Conservation (phyloP, 441 rosid genomes). For the Aleurites moluccanus region DNA sequence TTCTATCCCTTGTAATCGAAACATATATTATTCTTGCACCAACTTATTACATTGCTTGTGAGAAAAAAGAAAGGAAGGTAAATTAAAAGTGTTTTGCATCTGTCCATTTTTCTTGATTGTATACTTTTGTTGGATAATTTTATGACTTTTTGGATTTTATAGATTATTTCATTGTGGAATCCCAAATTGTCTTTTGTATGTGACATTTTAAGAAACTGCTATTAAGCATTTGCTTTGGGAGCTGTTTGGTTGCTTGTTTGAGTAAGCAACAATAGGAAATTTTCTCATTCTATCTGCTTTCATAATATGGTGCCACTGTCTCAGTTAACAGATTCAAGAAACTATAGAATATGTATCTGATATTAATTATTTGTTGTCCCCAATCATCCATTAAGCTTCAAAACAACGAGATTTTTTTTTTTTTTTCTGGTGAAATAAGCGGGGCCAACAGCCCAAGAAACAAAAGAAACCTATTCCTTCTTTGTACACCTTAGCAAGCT, state of each 20-base stretch:
- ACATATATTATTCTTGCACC: too few relatives aligned
- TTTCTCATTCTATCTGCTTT: not conserved
- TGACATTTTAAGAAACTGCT: constrained; percentile 82
- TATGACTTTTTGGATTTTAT: constrained; percentile 10
- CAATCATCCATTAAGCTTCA: constrained; percentile 49
- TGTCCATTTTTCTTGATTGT: not conserved
- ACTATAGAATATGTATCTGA: too few relatives aligned
- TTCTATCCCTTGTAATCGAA: constrained; percentile 2
- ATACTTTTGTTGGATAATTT: not conserved
- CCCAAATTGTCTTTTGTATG: constrained; percentile 61
- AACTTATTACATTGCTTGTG: too few relatives aligned
- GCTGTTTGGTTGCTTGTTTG: constrained; percentile 90
- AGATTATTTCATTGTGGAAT: constrained; percentile 70
- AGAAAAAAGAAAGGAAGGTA: too few relatives aligned
- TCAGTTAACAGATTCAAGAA: not conserved
- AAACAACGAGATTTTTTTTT: too few relatives aligned
- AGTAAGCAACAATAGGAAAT: constrained; percentile 41
- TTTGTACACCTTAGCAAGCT: too few relatives aligned
- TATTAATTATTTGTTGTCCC: constrained; percentile 30
- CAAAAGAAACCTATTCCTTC: too few relatives aligned
- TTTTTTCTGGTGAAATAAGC: constrained; percentile 55
- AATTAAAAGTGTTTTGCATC: not conserved
- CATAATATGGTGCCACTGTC: too few relatives aligned
- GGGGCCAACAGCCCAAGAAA: too few relatives aligned
- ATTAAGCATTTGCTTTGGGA: constrained; percentile 90